Evolutionary conservation across 257 asterid species (phyloP).

Genomic region (Solanum stenotomum): DNA sequence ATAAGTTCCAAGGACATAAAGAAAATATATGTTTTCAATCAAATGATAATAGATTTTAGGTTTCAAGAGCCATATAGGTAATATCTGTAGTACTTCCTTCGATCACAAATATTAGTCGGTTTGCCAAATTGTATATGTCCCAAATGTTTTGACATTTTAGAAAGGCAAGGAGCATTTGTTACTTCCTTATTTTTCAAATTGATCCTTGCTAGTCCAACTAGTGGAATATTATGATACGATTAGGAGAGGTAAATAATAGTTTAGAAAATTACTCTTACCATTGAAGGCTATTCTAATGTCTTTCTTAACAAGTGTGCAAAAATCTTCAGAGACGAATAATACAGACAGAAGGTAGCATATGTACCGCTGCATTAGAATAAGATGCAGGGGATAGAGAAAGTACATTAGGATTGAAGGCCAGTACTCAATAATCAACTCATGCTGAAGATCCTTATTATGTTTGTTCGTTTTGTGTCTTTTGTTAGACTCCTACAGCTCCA

Average conservation of each 20-base stretch:
- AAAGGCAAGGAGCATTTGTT: background rate
- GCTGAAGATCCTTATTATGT: background rate
- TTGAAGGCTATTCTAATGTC: background rate
- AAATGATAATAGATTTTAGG: background rate
- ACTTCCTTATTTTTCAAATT: background rate
- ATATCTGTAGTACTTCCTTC: background rate
- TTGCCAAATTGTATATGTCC: background rate
- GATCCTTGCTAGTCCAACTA: background rate
- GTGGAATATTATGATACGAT: background rate
- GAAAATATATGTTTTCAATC: background rate
- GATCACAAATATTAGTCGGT: background rate
- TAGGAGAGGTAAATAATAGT: background rate
- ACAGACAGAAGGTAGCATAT: background rate
- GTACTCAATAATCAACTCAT: background rate
- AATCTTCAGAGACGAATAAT: background rate
- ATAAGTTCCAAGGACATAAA: background rate
- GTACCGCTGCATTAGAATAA: background rate
- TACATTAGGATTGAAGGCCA: background rate
- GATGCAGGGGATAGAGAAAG: background rate
- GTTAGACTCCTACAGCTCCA: conserved; percentile 41
- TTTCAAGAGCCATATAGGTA: background rate
- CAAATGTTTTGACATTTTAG: background rate
- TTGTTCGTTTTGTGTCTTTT: conserved; percentile 6
- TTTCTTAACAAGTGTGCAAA: background rate
- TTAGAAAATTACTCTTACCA: background rate